Evolutionary conservation across 495 filamentous ascomycete species (phyloP), one percentile per base, ranked within the genome.

Genomic region (Talaromyces adpressus): DNA sequence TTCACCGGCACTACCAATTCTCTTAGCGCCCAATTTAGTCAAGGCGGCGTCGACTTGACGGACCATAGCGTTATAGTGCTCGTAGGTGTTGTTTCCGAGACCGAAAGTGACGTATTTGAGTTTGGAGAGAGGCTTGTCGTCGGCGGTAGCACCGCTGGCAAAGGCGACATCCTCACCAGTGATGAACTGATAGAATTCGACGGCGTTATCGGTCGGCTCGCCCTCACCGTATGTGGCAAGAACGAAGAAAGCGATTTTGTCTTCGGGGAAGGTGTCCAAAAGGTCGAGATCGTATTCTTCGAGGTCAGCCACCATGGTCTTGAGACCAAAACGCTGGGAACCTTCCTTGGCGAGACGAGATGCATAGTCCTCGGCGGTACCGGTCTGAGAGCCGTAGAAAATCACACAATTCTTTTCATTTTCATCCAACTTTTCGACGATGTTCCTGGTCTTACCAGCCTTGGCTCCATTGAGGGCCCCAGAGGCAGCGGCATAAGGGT

Each of bases 31-130:
- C 29, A 93, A 80, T 68, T 90, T 92, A 66, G 83, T 77, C 53
- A 99, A 77, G 36, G 88, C 87, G 65, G 87, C 84, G 73, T 96
- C 85, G 63, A 96, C 86, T 64, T 91, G 89, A 64, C 94, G 91
- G 62, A 99, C 93, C 91, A 99, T 96, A 41, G 91, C 88, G 77
- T 99, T 97, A 83, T 98, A 99, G 79, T 99, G 95, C 70, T 99
- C 94, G 68, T 99, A 99, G 27, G 94, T 99, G 79, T 99, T 99
- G 82, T 99, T 84, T 65, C 94, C 94, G 11, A 99, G 85, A 70
- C 94, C 94, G 72, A 99, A 99, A 51, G 93, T 82, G 69, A 99
- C 90, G 70, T 91, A 99, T 73, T 93, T 93, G 69, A 99, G 82
- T 64, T 91, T 91, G 32, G 79, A 84, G 18, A 99, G 85, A 30